Percentiles rank a stretch among this genome's conserved stretches.
These are phyloP conservation scores for carrot (Daucus carota) DNA, from an alignment of 129 eudicot genomes.

Conservation along the genomic window DH1_v3.0 NC_030385.2:18019501-18020000, in stretches of 20 bases:
- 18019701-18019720: background rate
- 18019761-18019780: background rate
- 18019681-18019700: background rate
- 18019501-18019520: background rate
- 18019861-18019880: slow-evolving; percentile 91
- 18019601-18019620: background rate
- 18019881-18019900: slow-evolving; percentile 81
- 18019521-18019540: background rate
- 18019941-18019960: slow-evolving; percentile 95
- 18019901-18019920: slow-evolving; percentile 77
- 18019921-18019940: slow-evolving; percentile 76
- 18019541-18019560: background rate
- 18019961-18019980: slow-evolving; percentile 96
- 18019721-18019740: background rate
- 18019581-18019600: background rate
- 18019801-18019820: slow-evolving; percentile 18
- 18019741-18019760: background rate
- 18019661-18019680: background rate
- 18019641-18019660: background rate
- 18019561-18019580: background rate
- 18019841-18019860: slow-evolving; percentile 79
- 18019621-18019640: background rate
- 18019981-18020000: slow-evolving; percentile 92
- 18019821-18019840: slow-evolving; percentile 95
- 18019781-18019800: background rate